Evolutionary conservation across 1,284 basidiomycete species (phyloP).

Genomic region (Exobasidium rhododendri): DNA sequence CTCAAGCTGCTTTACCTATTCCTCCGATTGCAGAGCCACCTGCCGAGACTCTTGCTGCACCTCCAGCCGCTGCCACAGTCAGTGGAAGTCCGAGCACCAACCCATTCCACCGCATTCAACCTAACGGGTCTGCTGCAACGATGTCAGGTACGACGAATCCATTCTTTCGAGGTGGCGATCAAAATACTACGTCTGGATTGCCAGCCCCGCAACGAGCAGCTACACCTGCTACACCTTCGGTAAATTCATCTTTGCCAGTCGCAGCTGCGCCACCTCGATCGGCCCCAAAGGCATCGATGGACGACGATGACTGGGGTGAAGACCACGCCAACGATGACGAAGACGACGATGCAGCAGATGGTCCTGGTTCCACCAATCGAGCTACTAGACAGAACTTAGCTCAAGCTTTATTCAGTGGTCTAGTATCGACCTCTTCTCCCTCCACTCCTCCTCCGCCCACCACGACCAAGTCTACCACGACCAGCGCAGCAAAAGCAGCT

Average conservation of each 20-base stretch:
- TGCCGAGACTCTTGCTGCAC: conserved; percentile 18
- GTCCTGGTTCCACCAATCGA: conserved; percentile 44
- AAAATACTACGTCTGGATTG: conserved; percentile 11
- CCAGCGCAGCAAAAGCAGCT: conserved; percentile 40
- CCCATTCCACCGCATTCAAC: conserved; percentile 41
- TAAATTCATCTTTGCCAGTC: conserved; percentile 2
- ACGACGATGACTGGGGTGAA: conserved; percentile 52
- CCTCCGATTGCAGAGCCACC: conserved; percentile 20
- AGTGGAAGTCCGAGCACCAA: conserved; percentile 34
- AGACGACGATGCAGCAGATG: conserved; percentile 50
- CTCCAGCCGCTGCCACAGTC: conserved; percentile 14
- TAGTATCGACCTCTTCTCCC: conserved; percentile 32
- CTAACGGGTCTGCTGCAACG: conserved; percentile 23
- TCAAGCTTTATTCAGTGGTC: conserved; percentile 48
- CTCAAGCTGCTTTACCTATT: conserved; percentile 21
- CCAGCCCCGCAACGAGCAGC: conserved; percentile 30
- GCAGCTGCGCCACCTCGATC: conserved; percentile 4
- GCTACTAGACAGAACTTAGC: conserved; percentile 52
- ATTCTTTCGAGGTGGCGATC: conserved; percentile 33
- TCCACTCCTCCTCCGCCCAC: conserved; percentile 25
- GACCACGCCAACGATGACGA: conserved; percentile 45
- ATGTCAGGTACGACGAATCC: conserved; percentile 39
- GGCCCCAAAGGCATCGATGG: conserved; percentile 5
- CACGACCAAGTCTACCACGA: conserved; percentile 27
- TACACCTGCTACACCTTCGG: conserved; percentile 18